Evolutionary conservation across 1,284 basidiomycete genomes (phyloP).

Genomic region (Schizopora paradoxa): DNA sequence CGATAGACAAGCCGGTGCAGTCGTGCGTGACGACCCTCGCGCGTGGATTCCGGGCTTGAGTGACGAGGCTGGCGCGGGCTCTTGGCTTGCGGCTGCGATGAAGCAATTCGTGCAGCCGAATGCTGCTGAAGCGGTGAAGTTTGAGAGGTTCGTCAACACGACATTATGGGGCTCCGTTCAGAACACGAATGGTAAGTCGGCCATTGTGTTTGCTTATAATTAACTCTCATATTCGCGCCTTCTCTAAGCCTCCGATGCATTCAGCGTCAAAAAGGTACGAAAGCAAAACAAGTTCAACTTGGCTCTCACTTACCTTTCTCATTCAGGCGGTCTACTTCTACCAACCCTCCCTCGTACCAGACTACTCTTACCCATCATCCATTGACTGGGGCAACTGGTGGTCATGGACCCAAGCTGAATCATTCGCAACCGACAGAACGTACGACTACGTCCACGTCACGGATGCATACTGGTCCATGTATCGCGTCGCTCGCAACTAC

Average conservation of each 20-base stretch:
- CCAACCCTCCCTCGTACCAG: slow-evolving; percentile 39
- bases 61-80: slow-evolving; percentile 55
- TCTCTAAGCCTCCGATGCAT: slow-evolving; percentile 28
- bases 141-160: slow-evolving; percentile 45
- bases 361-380: slow-evolving; percentile 43
- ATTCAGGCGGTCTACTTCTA: slow-evolving; percentile 50
- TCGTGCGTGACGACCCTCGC: slow-evolving; percentile 41
- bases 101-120: slow-evolving; percentile 52
- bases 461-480: slow-evolving; percentile 53
- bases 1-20: slow-evolving; percentile 44
- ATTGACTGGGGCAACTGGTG: slow-evolving; percentile 54
- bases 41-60: slow-evolving; percentile 56
- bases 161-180: slow-evolving; percentile 50
- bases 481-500: slow-evolving; percentile 55
- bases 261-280: slow-evolving; percentile 44
- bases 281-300: no score
- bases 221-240: background rate
- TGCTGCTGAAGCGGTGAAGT: slow-evolving; percentile 45
- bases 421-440: slow-evolving; percentile 47
- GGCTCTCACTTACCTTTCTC: slow-evolving; percentile 4
- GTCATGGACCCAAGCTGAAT: slow-evolving; percentile 49
- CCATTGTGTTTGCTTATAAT: background rate
- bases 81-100: slow-evolving; percentile 52
- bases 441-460: slow-evolving; percentile 58
- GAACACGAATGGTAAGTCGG: slow-evolving; percentile 44